Percentiles rank a stretch among this genome's conserved stretches.
Evolutionary conservation across 1,284 basidiomycete species (phyloP).

Genomic region (Irpex sp.): DNA sequence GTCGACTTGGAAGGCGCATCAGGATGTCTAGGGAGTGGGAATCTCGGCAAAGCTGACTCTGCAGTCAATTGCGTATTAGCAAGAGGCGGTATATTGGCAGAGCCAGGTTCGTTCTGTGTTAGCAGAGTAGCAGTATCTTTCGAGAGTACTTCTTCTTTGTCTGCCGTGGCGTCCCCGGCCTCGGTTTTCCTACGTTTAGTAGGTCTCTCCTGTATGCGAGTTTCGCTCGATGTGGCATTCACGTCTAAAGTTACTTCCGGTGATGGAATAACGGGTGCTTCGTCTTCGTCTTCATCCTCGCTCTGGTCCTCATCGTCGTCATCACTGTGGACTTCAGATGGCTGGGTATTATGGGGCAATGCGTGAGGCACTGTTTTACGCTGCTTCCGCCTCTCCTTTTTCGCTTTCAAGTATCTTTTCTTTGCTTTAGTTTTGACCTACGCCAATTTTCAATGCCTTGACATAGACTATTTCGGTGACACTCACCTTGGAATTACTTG

Average conservation of each 20-base stretch:
- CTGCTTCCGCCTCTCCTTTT: constrained; percentile 31
- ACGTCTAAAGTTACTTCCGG: constrained; percentile 18
- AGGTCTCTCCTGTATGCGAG: constrained; percentile 14
- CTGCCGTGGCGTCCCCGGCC: constrained; percentile 12
- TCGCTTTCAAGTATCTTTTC: constrained; percentile 33
- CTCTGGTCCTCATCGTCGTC: background rate
- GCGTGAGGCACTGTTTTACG: constrained; percentile 16
- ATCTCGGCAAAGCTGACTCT: constrained; percentile 47
- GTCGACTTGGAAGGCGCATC: constrained; percentile 66
- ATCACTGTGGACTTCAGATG: background rate
- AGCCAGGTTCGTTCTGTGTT: background rate
- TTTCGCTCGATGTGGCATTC: background rate
- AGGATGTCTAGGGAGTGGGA: constrained; percentile 71
- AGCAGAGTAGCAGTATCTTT: constrained; percentile 1
- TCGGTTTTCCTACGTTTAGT: constrained; percentile 36
- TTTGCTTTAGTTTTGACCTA: constrained; percentile 33
- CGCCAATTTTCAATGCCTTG: background rate
- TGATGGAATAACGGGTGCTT: constrained; percentile 17
- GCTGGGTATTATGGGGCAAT: background rate
- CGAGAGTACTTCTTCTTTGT: background rate
- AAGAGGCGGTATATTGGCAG: too few relatives aligned
- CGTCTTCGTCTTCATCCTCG: background rate
- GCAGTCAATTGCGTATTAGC: constrained; percentile 20
- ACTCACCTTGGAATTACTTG: constrained; percentile 16
- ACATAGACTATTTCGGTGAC: background rate